Base-by-base conservation (phyloP, 495 filamentous ascomycete genomes). In the Cairneyella variabilis region DNA sequence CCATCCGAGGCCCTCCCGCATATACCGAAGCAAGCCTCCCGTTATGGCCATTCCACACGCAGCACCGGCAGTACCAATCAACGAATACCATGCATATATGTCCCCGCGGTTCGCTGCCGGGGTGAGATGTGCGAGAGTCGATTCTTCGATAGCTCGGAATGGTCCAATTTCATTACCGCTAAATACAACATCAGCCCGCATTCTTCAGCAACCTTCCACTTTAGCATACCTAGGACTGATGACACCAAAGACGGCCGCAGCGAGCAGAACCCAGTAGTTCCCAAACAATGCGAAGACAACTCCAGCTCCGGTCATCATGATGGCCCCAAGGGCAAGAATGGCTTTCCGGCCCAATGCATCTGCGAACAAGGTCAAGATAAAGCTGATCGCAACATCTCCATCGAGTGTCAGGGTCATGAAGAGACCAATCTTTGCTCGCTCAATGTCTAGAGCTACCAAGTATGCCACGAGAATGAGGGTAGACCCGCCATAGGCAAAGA, bases 351-450 rank as follows among this genome's bases (percentile, higher is more conserved):
- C 89, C 45, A 91, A 66, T 1, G 74, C 67, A 71, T 95, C 89
- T 2, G 89, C 89, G 51, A 86, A 80, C 2, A 90, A 69, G 0
- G 90, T 90, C 21, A 96, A 74, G 21, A 85, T 60, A 17, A 90
- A 82, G 46, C 88, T 89, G 51, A 95, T 84, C 22, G 83, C 30
- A 27, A 47, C 84, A 71, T 96, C 90, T 23, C 90, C 90, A 16
- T 88, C 69, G 48, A 95, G 69, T 0, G 90, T 96, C 42, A 92
- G 68, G 3, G 87, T 90, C 89, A 95, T 95, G 66, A 95, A 93
- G 3, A 91, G 73, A 14, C 90, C 90, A 38, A 88, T 91, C n/a
- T 73, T 73, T n/a, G 80, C 74, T 59, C 89, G 82, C 0, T 86
- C 76, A 56, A 84, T 79, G 10, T 72, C 74, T 18, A 93, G 68